Conservation (phyloP, 108 stramenopile genomes). For the Stephanodiscus triporus region DNA sequence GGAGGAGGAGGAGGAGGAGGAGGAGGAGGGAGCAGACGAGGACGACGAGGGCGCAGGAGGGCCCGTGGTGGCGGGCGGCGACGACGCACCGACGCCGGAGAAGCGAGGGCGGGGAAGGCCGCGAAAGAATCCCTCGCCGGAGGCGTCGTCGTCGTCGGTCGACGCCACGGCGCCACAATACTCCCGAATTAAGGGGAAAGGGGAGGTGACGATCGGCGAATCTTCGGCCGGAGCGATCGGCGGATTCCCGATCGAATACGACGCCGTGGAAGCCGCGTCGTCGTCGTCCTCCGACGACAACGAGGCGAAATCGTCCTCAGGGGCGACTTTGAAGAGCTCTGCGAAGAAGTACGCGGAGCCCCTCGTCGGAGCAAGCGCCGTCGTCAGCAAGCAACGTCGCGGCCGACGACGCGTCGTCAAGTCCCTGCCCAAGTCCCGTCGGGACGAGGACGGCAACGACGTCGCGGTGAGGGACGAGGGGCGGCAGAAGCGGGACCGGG, state of each 20-base stretch:
- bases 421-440: constrained; percentile 37
- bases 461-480: not conserved
- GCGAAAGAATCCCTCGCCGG: constrained; percentile 12
- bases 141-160: not conserved
- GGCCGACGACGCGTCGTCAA: constrained; percentile 25
- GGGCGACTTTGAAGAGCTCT: constrained; percentile 8
- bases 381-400: constrained; percentile 33
- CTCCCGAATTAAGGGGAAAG: not conserved
- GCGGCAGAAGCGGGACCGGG: not conserved
- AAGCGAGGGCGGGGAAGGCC: constrained; percentile 25
- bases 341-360: constrained; percentile 24
- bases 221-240: constrained; percentile 27
- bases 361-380: constrained; percentile 29
- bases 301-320: not conserved
- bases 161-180: not conserved
- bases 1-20: not conserved
- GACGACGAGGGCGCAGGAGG: not conserved
- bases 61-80: too few relatives aligned
- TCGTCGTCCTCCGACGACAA: not conserved
- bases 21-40: not conserved
- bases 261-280: not conserved
- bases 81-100: constrained; percentile 1
- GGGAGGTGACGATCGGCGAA: constrained; percentile 2
- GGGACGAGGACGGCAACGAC: constrained; percentile 31
- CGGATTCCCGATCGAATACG: constrained; percentile 32